Base-by-base conservation (phyloP, 768 basidiomycete genomes). In the Tricholoma matsutake region DNA sequence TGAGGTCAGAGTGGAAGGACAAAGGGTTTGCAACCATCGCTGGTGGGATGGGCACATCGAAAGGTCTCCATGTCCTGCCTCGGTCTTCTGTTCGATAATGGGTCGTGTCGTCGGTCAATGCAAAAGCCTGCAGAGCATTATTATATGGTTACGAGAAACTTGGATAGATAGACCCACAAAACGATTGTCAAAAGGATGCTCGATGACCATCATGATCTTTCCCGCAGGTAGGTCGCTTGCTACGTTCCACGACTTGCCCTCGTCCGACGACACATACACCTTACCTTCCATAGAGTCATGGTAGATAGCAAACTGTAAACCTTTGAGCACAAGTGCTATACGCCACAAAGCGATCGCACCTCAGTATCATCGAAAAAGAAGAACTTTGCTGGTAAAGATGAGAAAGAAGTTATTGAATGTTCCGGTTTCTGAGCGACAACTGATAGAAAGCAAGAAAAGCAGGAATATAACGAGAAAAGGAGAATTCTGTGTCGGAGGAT, bases 331-430 rank as follows among this genome's bases (percentile, higher is more conserved):
- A 45, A 31, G 49, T 49, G 35, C 53, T 11, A 39, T 56, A 3
- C 41, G 41, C 13, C 14, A 8, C 7, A 20, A 2, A 63, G 67
- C 18, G 28, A n/a, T 78, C 89, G 66, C 66, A 96, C 96, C 31
- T 88, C 74, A 6, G 92, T 88, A 75, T 97, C 96, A 63, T 98
- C 92, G 75, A 98, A 97, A 81, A 94, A 98, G 78, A 90, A 91
- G 56, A 96, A 70, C 66, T 83, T 81, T 11, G 83, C 83, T 8
- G 94, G 94, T 35, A 91, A 76, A 71, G 91, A 90, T 53, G 83
- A 68, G 72, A 96, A 92, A 59, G 79, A 75, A 34, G 75, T 80
- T 57, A 87, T 65, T 6, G 74, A 62, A 63, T 81, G 75, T 61
- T 80, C 70, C 65, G 86, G 87, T 28, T 80, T 69, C 68, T 80